These are phyloP conservation scores for Amphichorda felina DNA, from an alignment of 2,329 filamentous ascomycete species.

Conservation along the genomic window DNA sequence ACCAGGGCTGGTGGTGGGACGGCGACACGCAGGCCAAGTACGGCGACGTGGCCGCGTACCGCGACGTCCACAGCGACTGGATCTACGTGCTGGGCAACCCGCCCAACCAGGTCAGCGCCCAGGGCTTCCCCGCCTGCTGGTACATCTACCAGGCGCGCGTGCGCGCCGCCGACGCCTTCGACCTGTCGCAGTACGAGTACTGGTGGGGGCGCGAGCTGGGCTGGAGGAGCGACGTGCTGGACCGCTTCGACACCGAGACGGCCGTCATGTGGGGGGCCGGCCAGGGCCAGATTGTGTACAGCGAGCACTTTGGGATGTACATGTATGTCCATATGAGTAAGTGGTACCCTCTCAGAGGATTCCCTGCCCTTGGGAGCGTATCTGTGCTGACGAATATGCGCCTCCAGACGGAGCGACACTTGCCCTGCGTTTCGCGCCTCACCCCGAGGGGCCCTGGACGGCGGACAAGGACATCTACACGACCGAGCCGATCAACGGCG, in stretches of 20 bases:
- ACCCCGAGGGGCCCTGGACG: conserved; percentile 23
- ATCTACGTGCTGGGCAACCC: conserved; percentile 25
- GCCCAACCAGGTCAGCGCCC: conserved; percentile 11
- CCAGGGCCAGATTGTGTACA: conserved; percentile 25
- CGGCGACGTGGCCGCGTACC: conserved; percentile 23
- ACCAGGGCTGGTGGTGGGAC: conserved; percentile 23
- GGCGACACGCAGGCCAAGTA: conserved; percentile 17
- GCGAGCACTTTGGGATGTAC: conserved; percentile 18
- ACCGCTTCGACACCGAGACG: conserved; percentile 18
- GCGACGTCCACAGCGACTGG: conserved; percentile 22
- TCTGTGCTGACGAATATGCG: not conserved
- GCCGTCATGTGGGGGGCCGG: conserved; percentile 24
- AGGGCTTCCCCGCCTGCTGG: conserved; percentile 9
- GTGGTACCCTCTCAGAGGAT: not conserved
- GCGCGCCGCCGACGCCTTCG: conserved; percentile 19
- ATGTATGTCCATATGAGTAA: conserved; percentile 18
- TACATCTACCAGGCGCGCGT: conserved; percentile 26
- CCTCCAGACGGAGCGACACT: not conserved
- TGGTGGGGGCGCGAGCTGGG: conserved; percentile 24
- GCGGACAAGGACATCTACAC: conserved; percentile 20
- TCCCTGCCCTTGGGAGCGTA: too few species aligned
- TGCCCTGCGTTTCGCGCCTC: conserved; percentile 10
- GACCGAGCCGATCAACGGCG: conserved; percentile 17
- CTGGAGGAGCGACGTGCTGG: conserved; percentile 20
- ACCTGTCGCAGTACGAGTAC: conserved; percentile 24